A percentile compares a stretch with the other conserved stretches of the same genome.
Evolutionary conservation across 495 filamentous ascomycete species (phyloP).

Genomic region (Neurospora pannonica): DNA sequence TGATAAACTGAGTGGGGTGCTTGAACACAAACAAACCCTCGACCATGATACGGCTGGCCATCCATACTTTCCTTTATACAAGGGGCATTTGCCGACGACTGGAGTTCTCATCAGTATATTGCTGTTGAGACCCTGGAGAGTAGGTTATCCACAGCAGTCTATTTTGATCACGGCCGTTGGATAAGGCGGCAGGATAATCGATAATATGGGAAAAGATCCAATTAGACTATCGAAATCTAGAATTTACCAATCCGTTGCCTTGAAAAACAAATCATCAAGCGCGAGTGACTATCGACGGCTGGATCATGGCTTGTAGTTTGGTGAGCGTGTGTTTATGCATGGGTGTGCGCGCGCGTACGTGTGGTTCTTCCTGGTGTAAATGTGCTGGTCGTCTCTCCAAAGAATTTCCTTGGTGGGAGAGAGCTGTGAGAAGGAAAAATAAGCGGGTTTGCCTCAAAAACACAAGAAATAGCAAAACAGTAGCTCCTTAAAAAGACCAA

Average conservation of each 20-base stretch:
- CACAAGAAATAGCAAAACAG: neutral
- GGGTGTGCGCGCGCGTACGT: neutral
- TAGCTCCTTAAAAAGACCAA: neutral
- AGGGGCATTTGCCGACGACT: neutral
- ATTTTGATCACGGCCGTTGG: neutral
- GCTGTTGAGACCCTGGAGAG: neutral
- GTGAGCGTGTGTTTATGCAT: neutral
- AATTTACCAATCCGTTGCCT: neutral
- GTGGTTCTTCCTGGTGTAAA: neutral
- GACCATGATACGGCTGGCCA: neutral
- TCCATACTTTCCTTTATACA: neutral
- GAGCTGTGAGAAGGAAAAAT: constrained; percentile 1
- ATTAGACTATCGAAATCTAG: neutral
- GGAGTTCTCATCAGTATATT: neutral
- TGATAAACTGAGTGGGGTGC: neutral
- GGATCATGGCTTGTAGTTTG: neutral
- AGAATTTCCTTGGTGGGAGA: neutral
- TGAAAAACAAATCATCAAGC: neutral
- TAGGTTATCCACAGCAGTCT: neutral
- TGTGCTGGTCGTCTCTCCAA: neutral
- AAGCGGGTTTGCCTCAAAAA: neutral
- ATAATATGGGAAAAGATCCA: neutral
- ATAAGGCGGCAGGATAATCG: neutral
- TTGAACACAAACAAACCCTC: neutral
- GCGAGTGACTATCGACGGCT: neutral